Evolutionary conservation across 345 rosid genomes (phyloP).

Genomic region (Eucalyptus polybractea): DNA sequence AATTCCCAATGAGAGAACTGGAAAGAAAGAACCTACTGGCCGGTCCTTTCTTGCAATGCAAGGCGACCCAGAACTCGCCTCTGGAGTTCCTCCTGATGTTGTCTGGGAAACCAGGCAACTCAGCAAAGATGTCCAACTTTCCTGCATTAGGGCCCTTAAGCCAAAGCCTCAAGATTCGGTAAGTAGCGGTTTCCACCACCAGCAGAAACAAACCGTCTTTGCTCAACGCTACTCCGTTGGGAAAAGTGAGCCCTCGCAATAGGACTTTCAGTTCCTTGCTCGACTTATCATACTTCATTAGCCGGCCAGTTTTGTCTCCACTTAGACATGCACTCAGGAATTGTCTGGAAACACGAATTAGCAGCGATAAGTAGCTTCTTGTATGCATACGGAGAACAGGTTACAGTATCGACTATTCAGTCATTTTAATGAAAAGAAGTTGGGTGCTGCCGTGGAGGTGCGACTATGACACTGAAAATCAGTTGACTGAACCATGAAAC

Average conservation of each 20-base stretch:
- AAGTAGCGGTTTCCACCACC: constrained; percentile 35
- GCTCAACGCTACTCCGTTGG: constrained; percentile 66
- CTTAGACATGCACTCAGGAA: not conserved
- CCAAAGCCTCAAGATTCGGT: constrained; percentile 33
- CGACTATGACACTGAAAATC: not conserved
- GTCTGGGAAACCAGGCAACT: constrained; percentile 58
- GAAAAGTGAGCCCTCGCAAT: constrained; percentile 23
- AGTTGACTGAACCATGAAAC: not conserved
- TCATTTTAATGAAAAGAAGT: not conserved
- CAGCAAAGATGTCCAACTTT: constrained; percentile 22
- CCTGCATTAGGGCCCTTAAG: constrained; percentile 31
- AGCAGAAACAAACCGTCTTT: constrained; percentile 43
- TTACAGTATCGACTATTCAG: not conserved
- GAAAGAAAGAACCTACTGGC: constrained; percentile 12
- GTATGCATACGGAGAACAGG: not conserved
- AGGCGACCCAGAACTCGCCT: constrained; percentile 74
- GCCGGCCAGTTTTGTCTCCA: constrained; percentile 16
- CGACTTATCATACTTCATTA: not conserved
- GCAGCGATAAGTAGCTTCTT: not conserved
- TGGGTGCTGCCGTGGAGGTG: not conserved
- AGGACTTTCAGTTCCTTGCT: constrained; percentile 1
- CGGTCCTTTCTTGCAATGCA: constrained; percentile 52
- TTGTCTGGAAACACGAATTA: not conserved
- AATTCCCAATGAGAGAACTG: constrained; percentile 27
- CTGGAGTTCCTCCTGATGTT: constrained; percentile 38